Evolutionary conservation across 2,329 filamentous ascomycete species (phyloP).

Genomic region (Xylaria sp.): DNA sequence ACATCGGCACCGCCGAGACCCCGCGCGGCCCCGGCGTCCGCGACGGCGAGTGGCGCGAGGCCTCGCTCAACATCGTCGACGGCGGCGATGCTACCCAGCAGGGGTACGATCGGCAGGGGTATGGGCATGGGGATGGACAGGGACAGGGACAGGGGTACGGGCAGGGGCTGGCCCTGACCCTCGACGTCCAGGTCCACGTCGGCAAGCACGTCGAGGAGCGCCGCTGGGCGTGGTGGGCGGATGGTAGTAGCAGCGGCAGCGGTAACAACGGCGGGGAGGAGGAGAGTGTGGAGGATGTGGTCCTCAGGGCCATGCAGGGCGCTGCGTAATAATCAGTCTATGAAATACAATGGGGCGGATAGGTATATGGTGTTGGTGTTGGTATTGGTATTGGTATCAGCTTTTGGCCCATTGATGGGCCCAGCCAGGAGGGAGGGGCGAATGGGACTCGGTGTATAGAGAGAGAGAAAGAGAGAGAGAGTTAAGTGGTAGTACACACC

Average conservation of each 20-base stretch:
- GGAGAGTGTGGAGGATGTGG: constrained; percentile 12
- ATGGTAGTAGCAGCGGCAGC: constrained; percentile 1
- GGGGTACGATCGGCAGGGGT: too few species aligned
- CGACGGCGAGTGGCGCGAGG: constrained; percentile 19
- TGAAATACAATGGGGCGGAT: neutral
- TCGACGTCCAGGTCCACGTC: constrained; percentile 24
- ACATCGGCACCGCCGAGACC: constrained; percentile 31
- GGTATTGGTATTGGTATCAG: too few species aligned
- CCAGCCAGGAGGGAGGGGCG: neutral
- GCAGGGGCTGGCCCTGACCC: constrained; percentile 43
- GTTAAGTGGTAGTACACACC: too few species aligned
- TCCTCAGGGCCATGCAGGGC: constrained; percentile 2
- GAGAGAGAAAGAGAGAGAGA: neutral
- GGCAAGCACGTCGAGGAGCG: constrained; percentile 1
- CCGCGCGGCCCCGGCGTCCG: constrained; percentile 27
- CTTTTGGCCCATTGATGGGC: too few species aligned
- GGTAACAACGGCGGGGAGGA: neutral
- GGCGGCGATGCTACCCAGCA: constrained; percentile 45
- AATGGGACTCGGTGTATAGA: neutral
- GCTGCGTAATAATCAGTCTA: neutral
- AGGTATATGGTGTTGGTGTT: too few species aligned
- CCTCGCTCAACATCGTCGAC: constrained; percentile 49
- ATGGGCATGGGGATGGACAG: too few species aligned
- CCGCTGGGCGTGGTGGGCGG: constrained; percentile 28
- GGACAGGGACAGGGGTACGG: too few species aligned